Percentiles rank a stretch among this genome's conserved stretches.
Evolutionary conservation across 148 eudicot genomes (phyloP).

Genomic region (Rhododendron simsii): DNA sequence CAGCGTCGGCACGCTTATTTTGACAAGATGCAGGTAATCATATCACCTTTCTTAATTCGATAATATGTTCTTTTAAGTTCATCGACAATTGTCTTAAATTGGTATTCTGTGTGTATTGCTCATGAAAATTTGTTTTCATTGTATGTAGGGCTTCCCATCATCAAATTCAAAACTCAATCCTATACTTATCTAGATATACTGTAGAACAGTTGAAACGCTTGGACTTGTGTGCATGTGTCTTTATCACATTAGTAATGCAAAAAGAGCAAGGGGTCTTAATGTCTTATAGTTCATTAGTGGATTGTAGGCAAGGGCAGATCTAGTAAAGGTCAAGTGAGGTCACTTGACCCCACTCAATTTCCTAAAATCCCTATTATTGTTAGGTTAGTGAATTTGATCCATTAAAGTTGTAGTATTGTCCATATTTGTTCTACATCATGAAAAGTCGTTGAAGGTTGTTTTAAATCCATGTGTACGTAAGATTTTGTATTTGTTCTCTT

Average conservation of each 20-base stretch:
- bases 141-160: background rate
- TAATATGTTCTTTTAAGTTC: background rate
- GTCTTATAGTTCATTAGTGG: background rate
- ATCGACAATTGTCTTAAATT: too few species aligned
- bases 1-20: conserved; percentile 93
- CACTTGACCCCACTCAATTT: too few species aligned
- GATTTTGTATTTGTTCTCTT: too few species aligned
- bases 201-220: background rate
- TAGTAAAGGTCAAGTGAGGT: too few species aligned
- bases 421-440: too few species aligned
- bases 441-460: too few species aligned
- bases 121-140: background rate
- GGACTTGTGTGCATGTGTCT: background rate
- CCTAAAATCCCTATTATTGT: too few species aligned
- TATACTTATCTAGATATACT: background rate
- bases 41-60: background rate
- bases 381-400: too few species aligned
- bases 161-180: background rate
- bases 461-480: too few species aligned
- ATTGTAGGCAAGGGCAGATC: background rate
- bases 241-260: conserved; percentile 2
- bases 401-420: too few species aligned
- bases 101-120: background rate
- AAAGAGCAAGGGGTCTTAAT: background rate
- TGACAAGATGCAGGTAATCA: conserved; percentile 82